Evolutionary conservation across 495 filamentous ascomycete species (phyloP).

Genomic region (Achaetomiella virescens): DNA sequence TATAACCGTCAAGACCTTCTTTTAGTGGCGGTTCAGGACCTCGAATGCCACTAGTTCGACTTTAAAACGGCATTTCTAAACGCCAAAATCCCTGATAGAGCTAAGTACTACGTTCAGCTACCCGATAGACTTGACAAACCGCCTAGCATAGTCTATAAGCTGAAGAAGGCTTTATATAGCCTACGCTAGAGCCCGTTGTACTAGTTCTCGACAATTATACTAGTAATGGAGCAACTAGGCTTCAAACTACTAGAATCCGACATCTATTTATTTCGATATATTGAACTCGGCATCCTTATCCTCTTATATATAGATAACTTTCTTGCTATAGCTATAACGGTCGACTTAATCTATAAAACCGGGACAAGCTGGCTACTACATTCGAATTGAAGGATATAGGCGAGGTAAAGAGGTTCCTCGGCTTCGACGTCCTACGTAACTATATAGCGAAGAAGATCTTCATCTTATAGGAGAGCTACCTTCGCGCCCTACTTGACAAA

Average conservation of each 20-base stretch:
- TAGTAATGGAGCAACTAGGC: not conserved
- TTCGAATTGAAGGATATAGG: not conserved
- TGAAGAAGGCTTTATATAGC: not conserved
- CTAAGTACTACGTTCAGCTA: not conserved
- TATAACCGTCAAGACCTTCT: not conserved
- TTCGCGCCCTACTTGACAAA: not conserved
- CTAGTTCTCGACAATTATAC: constrained; percentile 3
- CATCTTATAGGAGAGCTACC: not conserved
- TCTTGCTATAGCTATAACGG: too few species aligned
- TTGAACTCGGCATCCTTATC: not conserved
- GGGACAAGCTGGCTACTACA: too few species aligned
- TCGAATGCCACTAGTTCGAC: constrained; percentile 4
- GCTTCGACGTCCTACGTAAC: constrained; percentile 3
- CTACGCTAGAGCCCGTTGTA: not conserved
- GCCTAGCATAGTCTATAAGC: not conserved
- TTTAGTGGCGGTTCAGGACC: not conserved
- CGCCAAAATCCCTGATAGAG: not conserved
- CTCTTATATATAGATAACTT: constrained; percentile 6
- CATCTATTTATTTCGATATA: not conserved
- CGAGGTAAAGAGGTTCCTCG: not conserved
- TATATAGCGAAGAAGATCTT: not conserved
- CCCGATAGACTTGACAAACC: not conserved
- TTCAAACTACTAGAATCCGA: not conserved
- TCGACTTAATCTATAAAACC: constrained; percentile 1
- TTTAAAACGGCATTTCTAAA: constrained; percentile 8